phyloP scores from a whole-genome alignment of 2,329 filamentous ascomycete genomes.

The Malbranchea cinnamomea region DNA sequence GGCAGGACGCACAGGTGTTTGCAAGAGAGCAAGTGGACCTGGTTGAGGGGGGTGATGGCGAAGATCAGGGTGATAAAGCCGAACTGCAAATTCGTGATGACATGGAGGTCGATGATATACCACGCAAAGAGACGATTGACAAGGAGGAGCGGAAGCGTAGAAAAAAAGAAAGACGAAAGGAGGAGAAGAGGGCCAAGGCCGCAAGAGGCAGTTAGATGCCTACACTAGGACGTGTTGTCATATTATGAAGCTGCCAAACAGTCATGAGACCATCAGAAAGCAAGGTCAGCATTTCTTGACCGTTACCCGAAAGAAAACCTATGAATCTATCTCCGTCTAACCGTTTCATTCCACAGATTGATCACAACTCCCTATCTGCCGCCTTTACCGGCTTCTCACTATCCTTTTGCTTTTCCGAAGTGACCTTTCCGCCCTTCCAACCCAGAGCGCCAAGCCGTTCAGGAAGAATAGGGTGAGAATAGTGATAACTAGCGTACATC shows the following conservation, averaged over 20 bases:
- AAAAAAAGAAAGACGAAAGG: conserved; percentile 39
- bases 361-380: conserved; percentile 59
- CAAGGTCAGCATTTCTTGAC: too few relatives aligned
- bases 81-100: conserved; percentile 18
- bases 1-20: conserved; percentile 18
- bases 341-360: conserved; percentile 3
- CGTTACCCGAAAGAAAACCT: too few relatives aligned
- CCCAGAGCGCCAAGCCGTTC: conserved; percentile 83
- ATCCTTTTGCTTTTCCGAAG: conserved; percentile 35
- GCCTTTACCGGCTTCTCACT: conserved; percentile 50
- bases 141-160: conserved; percentile 39
- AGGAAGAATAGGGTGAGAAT: conserved; percentile 89
- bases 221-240: too few relatives aligned
- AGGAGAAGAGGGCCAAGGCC: conserved; percentile 27
- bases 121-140: conserved; percentile 29
- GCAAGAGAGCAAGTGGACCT: conserved; percentile 21
- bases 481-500: conserved; percentile 97
- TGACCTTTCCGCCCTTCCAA: conserved; percentile 52
- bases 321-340: too few relatives aligned
- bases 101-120: conserved; percentile 23
- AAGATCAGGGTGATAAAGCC: conserved; percentile 10
- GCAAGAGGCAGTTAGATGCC: too few relatives aligned
- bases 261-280: too few relatives aligned
- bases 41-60: conserved; percentile 14
- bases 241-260: too few relatives aligned